phyloP scores from a whole-genome alignment of 106 monocot species.

The Allium sativum region DNA sequence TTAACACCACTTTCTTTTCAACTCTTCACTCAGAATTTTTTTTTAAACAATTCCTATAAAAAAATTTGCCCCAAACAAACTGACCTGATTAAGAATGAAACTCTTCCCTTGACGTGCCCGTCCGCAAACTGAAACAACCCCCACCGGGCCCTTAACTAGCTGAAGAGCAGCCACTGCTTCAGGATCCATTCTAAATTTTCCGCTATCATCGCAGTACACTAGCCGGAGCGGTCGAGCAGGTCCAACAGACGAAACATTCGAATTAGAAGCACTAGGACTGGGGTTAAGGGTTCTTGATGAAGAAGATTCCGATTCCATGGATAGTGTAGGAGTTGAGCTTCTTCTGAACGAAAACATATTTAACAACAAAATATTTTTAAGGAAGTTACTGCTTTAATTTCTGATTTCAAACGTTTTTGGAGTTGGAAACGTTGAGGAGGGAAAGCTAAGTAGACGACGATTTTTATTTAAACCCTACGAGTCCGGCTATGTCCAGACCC shows the following conservation, averaged over 20 bases:
- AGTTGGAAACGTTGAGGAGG: no score
- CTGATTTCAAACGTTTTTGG: no score
- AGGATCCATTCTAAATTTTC: constrained; percentile 82
- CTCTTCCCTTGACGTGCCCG: constrained; percentile 82
- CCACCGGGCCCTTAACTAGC: constrained; percentile 72
- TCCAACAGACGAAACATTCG: constrained; percentile 15
- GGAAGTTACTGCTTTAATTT: no score
- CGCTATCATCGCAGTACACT: constrained; percentile 67
- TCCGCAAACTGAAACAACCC: constrained; percentile 67
- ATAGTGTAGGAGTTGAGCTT: neutral
- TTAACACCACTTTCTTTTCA: no score
- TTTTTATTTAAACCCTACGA: no score
- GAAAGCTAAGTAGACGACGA: no score
- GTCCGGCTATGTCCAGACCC: no score
- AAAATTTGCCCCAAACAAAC: no score
- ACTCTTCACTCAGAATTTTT: no score
- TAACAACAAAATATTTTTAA: no score
- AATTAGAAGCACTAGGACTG: constrained; percentile 5
- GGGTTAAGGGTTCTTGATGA: neutral
- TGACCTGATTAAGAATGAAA: constrained; percentile 62
- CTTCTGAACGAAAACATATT: neutral
- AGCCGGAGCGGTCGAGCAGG: constrained; percentile 58
- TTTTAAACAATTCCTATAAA: no score
- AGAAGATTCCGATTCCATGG: constrained; percentile 5
- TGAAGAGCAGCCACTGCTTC: constrained; percentile 85